Conservation (phyloP, 2,329 filamentous ascomycete species). For the Nectriaceae sp. region DNA sequence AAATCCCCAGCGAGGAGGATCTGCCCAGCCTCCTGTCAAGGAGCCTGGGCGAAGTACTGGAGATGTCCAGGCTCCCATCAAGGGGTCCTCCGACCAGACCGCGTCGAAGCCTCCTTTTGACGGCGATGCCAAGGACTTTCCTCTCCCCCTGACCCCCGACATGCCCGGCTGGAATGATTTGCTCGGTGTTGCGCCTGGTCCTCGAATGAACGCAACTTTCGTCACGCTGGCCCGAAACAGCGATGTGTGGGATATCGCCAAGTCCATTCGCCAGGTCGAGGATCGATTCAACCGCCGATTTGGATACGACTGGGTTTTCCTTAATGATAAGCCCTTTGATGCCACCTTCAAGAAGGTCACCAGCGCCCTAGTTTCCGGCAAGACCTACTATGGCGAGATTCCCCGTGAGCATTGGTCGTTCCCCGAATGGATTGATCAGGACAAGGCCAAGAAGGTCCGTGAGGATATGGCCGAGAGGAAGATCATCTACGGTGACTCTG, state of each 20-base stretch:
- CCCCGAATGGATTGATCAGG: conserved; percentile 92
- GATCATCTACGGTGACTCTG: conserved; percentile 97
- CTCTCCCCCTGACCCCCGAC: conserved; percentile 54
- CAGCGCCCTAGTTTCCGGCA: conserved; percentile 85
- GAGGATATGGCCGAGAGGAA: conserved; percentile 93
- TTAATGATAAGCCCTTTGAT: conserved; percentile 95
- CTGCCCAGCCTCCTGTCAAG: neutral
- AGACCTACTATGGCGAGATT: conserved; percentile 87
- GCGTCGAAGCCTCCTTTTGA: neutral
- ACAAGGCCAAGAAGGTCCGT: conserved; percentile 85
- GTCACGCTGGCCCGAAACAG: conserved; percentile 91
- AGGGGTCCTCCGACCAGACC: neutral
- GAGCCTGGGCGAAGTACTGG: neutral
- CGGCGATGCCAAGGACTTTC: conserved; percentile 39
- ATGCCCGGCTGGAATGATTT: conserved; percentile 57
- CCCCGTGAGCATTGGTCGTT: conserved; percentile 95
- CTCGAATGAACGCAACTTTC: conserved; percentile 95
- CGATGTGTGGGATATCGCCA: conserved; percentile 95
- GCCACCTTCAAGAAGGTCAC: conserved; percentile 93
- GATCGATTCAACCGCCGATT: conserved; percentile 97
- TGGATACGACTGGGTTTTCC: conserved; percentile 98
- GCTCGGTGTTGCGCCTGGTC: conserved; percentile 58
- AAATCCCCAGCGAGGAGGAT: conserved; percentile 6
- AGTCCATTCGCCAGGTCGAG: conserved; percentile 94
- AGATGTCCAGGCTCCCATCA: conserved; percentile 21